phyloP scores from a whole-genome alignment of 441 rosid species.

The Populus tomentosa region DNA sequence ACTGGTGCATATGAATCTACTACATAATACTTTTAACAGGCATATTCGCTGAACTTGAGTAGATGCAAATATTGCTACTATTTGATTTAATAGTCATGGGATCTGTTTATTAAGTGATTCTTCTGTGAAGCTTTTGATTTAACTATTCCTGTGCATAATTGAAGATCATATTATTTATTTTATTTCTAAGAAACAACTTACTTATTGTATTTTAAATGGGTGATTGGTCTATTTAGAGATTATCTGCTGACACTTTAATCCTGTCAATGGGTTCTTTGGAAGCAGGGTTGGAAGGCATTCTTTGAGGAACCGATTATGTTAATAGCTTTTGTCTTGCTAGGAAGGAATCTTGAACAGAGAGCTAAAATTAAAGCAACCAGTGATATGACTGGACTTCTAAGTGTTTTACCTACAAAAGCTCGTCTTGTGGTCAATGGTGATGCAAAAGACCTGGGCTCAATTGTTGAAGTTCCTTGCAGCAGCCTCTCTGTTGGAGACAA shows the following conservation, averaged over 20 bases:
- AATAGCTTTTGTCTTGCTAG: conserved; percentile 89
- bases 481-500: conserved; percentile 86
- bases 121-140: too few species aligned
- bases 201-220: background rate
- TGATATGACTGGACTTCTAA: conserved; percentile 94
- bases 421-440: conserved; percentile 71
- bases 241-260: conserved; percentile 17
- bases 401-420: conserved; percentile 86
- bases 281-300: conserved; percentile 97
- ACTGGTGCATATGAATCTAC: too few species aligned
- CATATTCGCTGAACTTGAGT: too few species aligned
- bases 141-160: too few species aligned
- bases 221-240: conserved; percentile 2
- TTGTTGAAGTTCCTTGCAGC: conserved; percentile 79
- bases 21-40: too few species aligned
- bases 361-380: conserved; percentile 96
- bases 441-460: conserved; percentile 35
- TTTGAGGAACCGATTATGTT: conserved; percentile 98
- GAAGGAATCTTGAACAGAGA: conserved; percentile 97
- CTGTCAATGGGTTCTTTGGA: conserved; percentile 22
- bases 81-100: too few species aligned
- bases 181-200: background rate
- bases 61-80: too few species aligned
- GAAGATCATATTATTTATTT: background rate
- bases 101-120: too few species aligned